These are phyloP conservation scores for Heliocybe sulcata DNA, from an alignment of 1,284 basidiomycete genomes.

Conservation along the genomic window DNA sequence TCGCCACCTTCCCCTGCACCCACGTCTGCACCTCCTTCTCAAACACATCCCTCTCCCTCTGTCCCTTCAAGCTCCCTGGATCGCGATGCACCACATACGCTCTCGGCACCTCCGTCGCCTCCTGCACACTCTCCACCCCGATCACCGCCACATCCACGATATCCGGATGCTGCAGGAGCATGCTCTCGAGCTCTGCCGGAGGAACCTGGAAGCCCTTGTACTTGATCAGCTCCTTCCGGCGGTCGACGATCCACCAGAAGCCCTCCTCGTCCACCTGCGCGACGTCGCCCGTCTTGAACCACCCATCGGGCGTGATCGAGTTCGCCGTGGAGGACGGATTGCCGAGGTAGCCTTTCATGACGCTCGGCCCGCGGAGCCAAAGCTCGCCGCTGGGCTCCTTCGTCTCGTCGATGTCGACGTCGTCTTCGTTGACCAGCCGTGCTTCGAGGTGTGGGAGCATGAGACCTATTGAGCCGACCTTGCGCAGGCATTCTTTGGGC, in stretches of 20 bases:
- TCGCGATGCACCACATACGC: conserved; percentile 64
- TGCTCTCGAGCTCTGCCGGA: conserved; percentile 75
- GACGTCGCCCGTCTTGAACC: conserved; percentile 85
- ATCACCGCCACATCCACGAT: conserved; percentile 72
- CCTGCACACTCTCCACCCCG: conserved; percentile 49
- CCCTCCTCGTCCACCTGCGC: conserved; percentile 57
- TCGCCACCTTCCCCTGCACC: conserved; percentile 55
- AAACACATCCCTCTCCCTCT: conserved; percentile 33
- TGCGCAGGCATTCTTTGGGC: conserved; percentile 26
- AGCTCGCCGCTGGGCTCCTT: conserved; percentile 68
- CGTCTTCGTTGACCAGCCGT: conserved; percentile 55
- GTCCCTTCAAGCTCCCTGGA: conserved; percentile 27
- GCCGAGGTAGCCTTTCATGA: conserved; percentile 80
- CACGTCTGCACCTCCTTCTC: conserved; percentile 48
- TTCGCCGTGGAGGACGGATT: conserved; percentile 60
- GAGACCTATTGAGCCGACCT: conserved; percentile 14
- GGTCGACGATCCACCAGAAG: conserved; percentile 58
- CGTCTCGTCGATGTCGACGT: conserved; percentile 42
- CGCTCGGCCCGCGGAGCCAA: conserved; percentile 69
- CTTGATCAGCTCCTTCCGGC: conserved; percentile 80
- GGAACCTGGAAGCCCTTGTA: conserved; percentile 68
- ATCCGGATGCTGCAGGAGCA: conserved; percentile 66
- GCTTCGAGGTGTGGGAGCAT: conserved; percentile 71
- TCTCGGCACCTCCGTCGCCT: conserved; percentile 75
- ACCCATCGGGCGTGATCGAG: conserved; percentile 63